Conservation (phyloP, 441 rosid species). For the Euphorbia neoarborescens region DNA sequence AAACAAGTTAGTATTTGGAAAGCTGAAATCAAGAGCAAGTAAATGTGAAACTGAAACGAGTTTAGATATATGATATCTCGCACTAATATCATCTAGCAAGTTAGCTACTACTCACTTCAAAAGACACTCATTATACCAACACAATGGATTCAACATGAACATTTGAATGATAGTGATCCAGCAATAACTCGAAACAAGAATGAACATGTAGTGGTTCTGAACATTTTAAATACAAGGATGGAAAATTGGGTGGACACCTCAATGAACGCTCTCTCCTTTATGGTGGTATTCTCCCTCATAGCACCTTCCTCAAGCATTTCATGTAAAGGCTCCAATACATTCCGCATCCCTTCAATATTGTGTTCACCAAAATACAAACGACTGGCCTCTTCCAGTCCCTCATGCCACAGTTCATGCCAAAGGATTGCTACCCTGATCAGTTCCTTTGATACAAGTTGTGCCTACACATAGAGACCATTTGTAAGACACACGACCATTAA, state of each 20-base stretch:
- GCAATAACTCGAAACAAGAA: slow-evolving; percentile 5
- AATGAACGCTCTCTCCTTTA: slow-evolving; percentile 90
- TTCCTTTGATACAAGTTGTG: slow-evolving; percentile 89
- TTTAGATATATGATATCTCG: not conserved
- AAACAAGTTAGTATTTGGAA: not conserved
- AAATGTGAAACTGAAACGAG: not conserved
- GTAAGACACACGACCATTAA: slow-evolving; percentile 17
- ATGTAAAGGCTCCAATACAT: slow-evolving; percentile 92
- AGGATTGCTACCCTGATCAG: slow-evolving; percentile 96
- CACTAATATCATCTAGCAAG: not conserved
- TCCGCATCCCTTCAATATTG: slow-evolving; percentile 95
- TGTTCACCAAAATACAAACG: slow-evolving; percentile 98
- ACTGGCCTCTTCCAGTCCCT: slow-evolving; percentile 98
- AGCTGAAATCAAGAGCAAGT: not conserved
- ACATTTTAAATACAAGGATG: not conserved
- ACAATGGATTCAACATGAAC: not conserved
- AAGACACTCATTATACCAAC: not conserved
- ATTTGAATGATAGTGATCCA: not conserved
- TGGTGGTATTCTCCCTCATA: slow-evolving; percentile 58
- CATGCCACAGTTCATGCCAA: slow-evolving; percentile 99
- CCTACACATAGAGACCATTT: slow-evolving; percentile 38
- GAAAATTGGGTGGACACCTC: slow-evolving; percentile 47
- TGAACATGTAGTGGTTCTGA: not conserved
- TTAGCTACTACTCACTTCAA: not conserved
- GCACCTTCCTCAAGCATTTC: slow-evolving; percentile 92